Conservation (phyloP, 106 monocot species). For the Allium cepa region DNA sequence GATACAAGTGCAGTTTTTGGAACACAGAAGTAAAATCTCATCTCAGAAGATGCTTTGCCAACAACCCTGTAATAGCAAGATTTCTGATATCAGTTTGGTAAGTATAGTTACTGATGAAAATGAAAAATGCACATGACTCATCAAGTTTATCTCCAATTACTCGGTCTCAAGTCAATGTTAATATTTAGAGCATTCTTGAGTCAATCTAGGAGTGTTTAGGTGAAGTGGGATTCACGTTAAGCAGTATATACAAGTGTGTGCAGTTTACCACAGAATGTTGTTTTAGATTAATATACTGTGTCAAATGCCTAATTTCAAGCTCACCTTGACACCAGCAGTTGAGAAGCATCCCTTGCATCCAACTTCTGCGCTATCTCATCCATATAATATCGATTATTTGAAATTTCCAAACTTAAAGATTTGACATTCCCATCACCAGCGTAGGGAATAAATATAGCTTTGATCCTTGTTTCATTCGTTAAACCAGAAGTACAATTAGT, state of each 20-base stretch:
- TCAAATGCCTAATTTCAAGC: slow-evolving; percentile 6
- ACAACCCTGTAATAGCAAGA: slow-evolving; percentile 46
- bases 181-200: no score
- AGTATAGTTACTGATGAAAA: not conserved
- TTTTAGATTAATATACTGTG: no score
- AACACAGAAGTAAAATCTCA: slow-evolving; percentile 64
- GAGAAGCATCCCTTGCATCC: slow-evolving; percentile 53
- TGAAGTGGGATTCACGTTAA: no score
- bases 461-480: slow-evolving; percentile 13
- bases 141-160: no score
- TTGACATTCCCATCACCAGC: slow-evolving; percentile 33
- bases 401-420: slow-evolving; percentile 33
- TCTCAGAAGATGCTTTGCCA: slow-evolving; percentile 90
- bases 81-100: not conserved
- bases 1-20: slow-evolving; percentile 13
- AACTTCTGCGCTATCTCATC: slow-evolving; percentile 64
- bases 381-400: slow-evolving; percentile 56
- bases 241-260: no score
- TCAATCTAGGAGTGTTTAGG: no score
- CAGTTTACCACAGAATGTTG: no score
- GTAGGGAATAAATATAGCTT: slow-evolving; percentile 53
- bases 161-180: no score
- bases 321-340: slow-evolving; percentile 67
- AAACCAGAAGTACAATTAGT: slow-evolving; percentile 12
- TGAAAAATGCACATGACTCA: not conserved